phyloP scores from a whole-genome alignment of 257 asterid genomes.

The Solanum bukasovii region DNA sequence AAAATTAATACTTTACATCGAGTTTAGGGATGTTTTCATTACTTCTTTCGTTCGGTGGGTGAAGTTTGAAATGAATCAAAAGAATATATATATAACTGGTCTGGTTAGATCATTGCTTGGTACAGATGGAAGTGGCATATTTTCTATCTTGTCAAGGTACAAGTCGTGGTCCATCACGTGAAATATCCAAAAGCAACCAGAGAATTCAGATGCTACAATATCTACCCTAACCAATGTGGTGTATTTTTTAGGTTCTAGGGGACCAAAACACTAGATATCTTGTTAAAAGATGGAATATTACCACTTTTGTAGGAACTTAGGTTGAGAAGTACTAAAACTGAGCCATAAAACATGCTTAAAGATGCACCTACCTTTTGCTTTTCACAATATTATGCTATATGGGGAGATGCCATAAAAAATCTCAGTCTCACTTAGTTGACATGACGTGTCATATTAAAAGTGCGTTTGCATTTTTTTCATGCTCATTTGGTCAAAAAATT shows the following conservation, averaged over 20 bases:
- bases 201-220: not conserved
- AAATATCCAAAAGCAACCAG: not conserved
- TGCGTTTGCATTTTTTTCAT: not conserved
- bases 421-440: not conserved
- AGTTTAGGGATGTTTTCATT: not conserved
- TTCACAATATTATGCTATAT: not conserved
- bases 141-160: not conserved
- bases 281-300: not conserved
- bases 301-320: not conserved
- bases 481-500: too few species aligned
- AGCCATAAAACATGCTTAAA: not conserved
- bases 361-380: not conserved
- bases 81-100: not conserved
- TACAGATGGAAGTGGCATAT: not conserved
- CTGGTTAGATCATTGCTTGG: not conserved
- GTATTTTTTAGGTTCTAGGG: not conserved
- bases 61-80: not conserved
- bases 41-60: not conserved
- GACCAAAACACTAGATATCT: not conserved
- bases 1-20: not conserved
- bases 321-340: not conserved
- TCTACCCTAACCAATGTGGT: not conserved
- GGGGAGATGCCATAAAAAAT: not conserved
- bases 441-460: too few species aligned
- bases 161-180: not conserved